Evolutionary conservation across 345 rosid species (phyloP).

Genomic region (Boechera stricta): DNA sequence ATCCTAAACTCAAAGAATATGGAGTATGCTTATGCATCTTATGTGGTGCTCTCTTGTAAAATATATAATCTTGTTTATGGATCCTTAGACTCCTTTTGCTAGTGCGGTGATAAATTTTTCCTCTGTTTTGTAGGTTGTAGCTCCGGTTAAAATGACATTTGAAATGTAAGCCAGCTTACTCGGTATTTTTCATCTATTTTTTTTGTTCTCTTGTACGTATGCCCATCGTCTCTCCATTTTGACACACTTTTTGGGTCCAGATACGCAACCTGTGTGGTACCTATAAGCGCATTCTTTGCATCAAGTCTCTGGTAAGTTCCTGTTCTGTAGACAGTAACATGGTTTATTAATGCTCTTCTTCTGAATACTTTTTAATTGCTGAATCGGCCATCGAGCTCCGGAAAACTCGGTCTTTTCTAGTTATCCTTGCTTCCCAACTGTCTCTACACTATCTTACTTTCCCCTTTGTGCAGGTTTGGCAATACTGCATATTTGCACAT

Average conservation of each 20-base stretch:
- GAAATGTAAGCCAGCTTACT: conserved; percentile 69
- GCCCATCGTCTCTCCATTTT: conserved; percentile 23
- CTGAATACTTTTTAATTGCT: conserved; percentile 11
- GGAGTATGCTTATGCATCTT: conserved; percentile 22
- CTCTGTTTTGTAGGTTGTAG: conserved; percentile 69
- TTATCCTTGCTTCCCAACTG: conserved; percentile 2
- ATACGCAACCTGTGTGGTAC: conserved; percentile 90
- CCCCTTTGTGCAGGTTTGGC: conserved; percentile 79
- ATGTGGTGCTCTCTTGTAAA: background rate
- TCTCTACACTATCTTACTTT: conserved; percentile 24
- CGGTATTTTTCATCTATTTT: background rate
- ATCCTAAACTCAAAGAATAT: conserved; percentile 22
- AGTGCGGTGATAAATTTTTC: conserved; percentile 19
- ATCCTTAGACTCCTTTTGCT: conserved; percentile 13
- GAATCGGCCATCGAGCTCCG: background rate
- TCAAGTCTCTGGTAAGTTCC: conserved; percentile 93
- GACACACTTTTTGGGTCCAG: conserved; percentile 50
- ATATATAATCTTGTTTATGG: conserved; percentile 15
- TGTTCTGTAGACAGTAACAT: conserved; percentile 12
- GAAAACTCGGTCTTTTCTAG: background rate
- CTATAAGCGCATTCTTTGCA: conserved; percentile 96
- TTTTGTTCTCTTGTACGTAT: background rate
- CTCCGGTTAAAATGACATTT: conserved; percentile 96
- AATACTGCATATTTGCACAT: conserved; percentile 93
- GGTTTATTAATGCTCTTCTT: conserved; percentile 7